Conservation (phyloP, 1,284 basidiomycete genomes). For the Omphalotus olearius region DNA sequence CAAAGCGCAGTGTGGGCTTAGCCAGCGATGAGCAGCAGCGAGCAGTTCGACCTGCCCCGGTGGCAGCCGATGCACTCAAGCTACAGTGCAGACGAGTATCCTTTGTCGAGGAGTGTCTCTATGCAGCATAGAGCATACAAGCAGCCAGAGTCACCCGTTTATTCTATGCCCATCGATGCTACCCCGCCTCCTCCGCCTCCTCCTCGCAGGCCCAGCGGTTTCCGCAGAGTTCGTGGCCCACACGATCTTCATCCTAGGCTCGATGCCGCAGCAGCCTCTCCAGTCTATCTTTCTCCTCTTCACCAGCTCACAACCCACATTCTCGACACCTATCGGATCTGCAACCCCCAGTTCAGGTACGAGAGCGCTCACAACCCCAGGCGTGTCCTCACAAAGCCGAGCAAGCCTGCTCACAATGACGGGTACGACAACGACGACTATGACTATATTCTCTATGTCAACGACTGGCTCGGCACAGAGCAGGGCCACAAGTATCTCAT, state of each 20-base stretch:
- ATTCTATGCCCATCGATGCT: slow-evolving; percentile 46
- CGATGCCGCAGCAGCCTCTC: slow-evolving; percentile 50
- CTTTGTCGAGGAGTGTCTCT: too few relatives aligned
- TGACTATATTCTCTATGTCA: slow-evolving; percentile 96
- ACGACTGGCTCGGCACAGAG: slow-evolving; percentile 90
- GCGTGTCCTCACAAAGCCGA: slow-evolving; percentile 92
- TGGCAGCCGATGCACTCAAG: too few relatives aligned
- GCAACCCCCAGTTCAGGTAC: slow-evolving; percentile 91
- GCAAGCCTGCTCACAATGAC: slow-evolving; percentile 90
- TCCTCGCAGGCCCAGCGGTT: slow-evolving; percentile 64
- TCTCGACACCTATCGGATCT: slow-evolving; percentile 85
- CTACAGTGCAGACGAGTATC: too few relatives aligned
- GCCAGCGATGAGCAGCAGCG: too few relatives aligned
- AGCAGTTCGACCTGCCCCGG: too few relatives aligned
- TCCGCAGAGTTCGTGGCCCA: slow-evolving; percentile 64
- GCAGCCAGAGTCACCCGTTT: slow-evolving; percentile 6
- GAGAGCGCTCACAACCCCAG: slow-evolving; percentile 91
- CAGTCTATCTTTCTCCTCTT: slow-evolving; percentile 78
- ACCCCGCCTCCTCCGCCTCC: slow-evolving; percentile 44
- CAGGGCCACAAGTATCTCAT: slow-evolving; percentile 97
- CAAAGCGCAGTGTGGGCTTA: too few relatives aligned
- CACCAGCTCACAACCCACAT: slow-evolving; percentile 85
- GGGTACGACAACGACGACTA: slow-evolving; percentile 97
- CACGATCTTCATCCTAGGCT: slow-evolving; percentile 70
- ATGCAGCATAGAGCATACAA: too few relatives aligned